phyloP scores from a whole-genome alignment of 2,329 filamentous ascomycete genomes.

The Hirsutella thompsonii region DNA sequence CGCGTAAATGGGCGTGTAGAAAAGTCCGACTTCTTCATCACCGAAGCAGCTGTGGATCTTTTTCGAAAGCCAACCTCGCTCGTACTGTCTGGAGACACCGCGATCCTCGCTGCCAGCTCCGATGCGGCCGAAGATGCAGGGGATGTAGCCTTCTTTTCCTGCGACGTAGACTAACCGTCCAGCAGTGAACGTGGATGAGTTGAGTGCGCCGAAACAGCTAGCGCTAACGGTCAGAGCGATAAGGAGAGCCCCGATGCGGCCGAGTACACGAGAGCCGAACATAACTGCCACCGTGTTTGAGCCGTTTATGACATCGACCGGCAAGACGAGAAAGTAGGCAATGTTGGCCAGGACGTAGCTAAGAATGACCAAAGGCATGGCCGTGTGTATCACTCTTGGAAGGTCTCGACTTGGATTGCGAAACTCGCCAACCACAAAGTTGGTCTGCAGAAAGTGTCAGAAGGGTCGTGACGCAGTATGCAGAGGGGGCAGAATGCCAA shows the following conservation, averaged over 20 bases:
- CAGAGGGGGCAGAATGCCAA: conserved; percentile 8
- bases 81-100: conserved; percentile 28
- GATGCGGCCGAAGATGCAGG: conserved; percentile 68
- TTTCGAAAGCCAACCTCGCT: conserved; percentile 44
- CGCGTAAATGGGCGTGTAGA: conserved; percentile 89
- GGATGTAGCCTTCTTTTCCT: conserved; percentile 89
- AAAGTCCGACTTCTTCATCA: conserved; percentile 67
- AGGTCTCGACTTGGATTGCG: conserved; percentile 82
- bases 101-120: conserved; percentile 46
- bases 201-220: conserved; percentile 88
- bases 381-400: conserved; percentile 88
- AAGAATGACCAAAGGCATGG: conserved; percentile 85
- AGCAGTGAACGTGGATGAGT: conserved; percentile 87
- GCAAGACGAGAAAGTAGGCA: conserved; percentile 88
- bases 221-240: conserved; percentile 82
- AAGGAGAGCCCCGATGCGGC: conserved; percentile 65
- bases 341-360: conserved; percentile 86
- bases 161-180: conserved; percentile 87
- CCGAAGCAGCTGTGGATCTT: conserved; percentile 51
- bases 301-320: conserved; percentile 64
- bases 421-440: conserved; percentile 96
- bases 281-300: conserved; percentile 93
- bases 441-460: conserved; percentile 47
- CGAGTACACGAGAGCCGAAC: conserved; percentile 85
- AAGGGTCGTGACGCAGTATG: neutral